Evolutionary conservation across 2,329 filamentous ascomycete genomes (phyloP), one percentile per base, ranked within the genome.

Genomic region (Aureobasidium sp.): DNA sequence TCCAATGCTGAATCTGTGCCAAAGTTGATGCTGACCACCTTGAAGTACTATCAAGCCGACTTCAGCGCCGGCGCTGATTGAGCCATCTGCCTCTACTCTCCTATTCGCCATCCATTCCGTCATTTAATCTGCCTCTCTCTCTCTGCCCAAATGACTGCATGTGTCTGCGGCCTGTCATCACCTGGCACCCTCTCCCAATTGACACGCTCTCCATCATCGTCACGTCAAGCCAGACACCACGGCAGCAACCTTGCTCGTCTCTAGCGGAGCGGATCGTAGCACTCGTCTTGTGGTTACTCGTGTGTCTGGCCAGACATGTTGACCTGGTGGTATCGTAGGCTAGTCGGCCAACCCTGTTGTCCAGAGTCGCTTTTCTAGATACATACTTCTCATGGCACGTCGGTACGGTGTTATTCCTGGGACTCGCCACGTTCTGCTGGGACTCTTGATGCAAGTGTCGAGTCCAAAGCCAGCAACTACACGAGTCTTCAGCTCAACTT

Each of bases 51-150:
- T 49, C 57, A 63, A 35, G 60, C 62, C 42, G 65, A 65, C 46
- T 66, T 64, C 46, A 67, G 63, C 60, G 63, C 65, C 27, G 64
- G 63, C 7, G 62, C 59, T n/a, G 65, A 67, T 46, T 67, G 65
- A 66, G 46, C 6, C 31, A 13, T 53, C 49, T 37, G 47, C 19
- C 13, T 15, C 35, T 7, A 10, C 35, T 21, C 13, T 29, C 19
- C 50, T 17, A 40, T 38, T 40, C 23, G 50, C 17, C 38, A 17
- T 10, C 37, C 11, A 55, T 42, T 19, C 21, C 38, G 29, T 11
- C 51, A 33, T 55, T 17, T 33, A 25, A 4, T 10, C 40, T 31
- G 53, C 40, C 42, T 27, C n/a, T 11, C 42, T 27, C n/a, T 11
- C 2, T 46, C 42, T 57, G 53, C 40, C 15, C 38, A 31, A 10